Base-by-base conservation (phyloP, 23 red algal genomes). In the Cyanidiococcus yangmingshanensis region DNA sequence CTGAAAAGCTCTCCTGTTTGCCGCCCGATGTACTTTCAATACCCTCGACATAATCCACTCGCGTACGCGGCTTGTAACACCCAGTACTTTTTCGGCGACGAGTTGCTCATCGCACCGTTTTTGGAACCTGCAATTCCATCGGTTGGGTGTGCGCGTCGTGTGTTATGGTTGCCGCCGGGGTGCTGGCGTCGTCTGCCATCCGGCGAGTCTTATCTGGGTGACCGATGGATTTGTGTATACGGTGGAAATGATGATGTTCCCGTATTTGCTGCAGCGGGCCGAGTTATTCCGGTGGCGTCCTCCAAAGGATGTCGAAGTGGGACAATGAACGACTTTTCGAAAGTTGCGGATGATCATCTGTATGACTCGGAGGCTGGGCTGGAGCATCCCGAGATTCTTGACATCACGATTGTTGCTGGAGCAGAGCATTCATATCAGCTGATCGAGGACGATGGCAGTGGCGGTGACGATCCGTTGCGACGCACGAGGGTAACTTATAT, bases 101-200 rank as follows among this genome's bases (percentile, higher is more conserved):
- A 40, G 50, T 59, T 81, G 45, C 59, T 81, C 21, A 30, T 81
- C 21, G 78, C 78, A 26, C 78, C 78, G 17, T 81, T 81, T 59
- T 38, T 81, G 38, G 78, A 81, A 57, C 40, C 40, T 38, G 40
- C 1, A 0, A 16, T 41, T 37, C 37, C 50, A 7, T 24, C 54
- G 16, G 37, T 58, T 0, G 3, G 38, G 31, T 58, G n/a, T 16
- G 40, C 78, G 0, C 40, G 78, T 16, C 78, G 68, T 35, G 78
- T 81, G 38, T 38, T 81, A 41, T 81, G 78, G 78, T 59, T 81
- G 40, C 78, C 78, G n/a, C 45, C 45, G 3, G 68, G 40, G 35
- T 7, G 0, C 1, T 81, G 78, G 78, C 59, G 78, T 27, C 59
- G 40, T 41, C 39, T 81, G 36, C 68, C 38, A 39, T 71, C 57